Evolutionary conservation across 2,329 filamentous ascomycete genomes (phyloP).

Genomic region (Cladobotryum protrusum): DNA sequence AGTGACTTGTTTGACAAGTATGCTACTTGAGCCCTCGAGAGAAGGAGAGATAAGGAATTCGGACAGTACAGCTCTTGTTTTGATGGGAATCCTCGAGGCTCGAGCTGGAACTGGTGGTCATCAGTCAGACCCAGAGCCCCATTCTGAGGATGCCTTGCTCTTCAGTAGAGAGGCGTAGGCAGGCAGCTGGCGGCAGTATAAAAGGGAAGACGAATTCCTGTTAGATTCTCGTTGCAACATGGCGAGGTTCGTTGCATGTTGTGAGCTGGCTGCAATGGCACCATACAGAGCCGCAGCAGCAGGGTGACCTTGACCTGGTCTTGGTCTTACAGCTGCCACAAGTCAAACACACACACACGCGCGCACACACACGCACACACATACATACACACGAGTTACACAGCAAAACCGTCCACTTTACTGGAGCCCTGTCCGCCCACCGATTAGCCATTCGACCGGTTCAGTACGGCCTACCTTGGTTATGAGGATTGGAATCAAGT

Average conservation of each 20-base stretch:
- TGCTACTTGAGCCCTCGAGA: not conserved
- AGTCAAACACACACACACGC: not conserved
- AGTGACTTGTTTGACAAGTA: constrained; percentile 3
- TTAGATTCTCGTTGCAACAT: not conserved
- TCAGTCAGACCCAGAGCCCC: constrained; percentile 10
- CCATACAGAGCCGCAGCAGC: not conserved
- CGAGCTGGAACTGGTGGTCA: constrained; percentile 2
- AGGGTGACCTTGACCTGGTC: constrained; percentile 7
- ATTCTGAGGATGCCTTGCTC: constrained; percentile 8
- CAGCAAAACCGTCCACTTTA: no score
- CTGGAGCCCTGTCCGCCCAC: no score
- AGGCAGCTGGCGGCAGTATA: constrained; percentile 10
- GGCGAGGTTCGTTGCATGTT: not conserved
- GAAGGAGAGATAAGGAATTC: constrained; percentile 9
- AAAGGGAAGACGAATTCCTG: constrained; percentile 10
- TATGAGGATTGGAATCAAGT: no score
- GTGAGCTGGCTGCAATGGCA: not conserved
- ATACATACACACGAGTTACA: no score
- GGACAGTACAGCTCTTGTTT: constrained; percentile 7
- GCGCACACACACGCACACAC: no score
- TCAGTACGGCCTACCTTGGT: no score
- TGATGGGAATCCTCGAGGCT: constrained; percentile 8
- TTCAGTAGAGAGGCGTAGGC: constrained; percentile 6
- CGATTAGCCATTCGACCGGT: no score
- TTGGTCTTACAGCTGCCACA: not conserved